phyloP scores from a whole-genome alignment of 371 early-diverging fungal species.

The Dichotomocladium elegans region DNA sequence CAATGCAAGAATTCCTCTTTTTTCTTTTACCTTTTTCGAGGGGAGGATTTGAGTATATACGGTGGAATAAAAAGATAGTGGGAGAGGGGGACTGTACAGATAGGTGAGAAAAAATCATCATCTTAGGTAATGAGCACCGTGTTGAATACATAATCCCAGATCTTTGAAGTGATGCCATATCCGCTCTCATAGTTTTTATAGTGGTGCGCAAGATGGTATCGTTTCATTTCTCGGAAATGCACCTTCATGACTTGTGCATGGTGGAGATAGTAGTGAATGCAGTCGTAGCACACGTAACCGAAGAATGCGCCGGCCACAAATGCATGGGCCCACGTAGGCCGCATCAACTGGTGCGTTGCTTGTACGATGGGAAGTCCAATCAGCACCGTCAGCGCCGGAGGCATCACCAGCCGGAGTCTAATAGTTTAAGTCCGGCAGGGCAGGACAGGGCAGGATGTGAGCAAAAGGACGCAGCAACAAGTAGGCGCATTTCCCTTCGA shows the following conservation, averaged over 20 bases:
- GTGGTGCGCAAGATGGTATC: conserved; percentile 94
- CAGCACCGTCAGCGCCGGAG: conserved; percentile 79
- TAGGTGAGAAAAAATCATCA: no score
- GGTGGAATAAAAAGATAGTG: no score
- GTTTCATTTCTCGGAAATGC: conserved; percentile 82
- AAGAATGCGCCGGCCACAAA: conserved; percentile 71
- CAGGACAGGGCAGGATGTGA: conserved; percentile 80
- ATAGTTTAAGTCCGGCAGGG: conserved; percentile 61
- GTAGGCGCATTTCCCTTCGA: conserved; percentile 67
- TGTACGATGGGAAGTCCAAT: conserved; percentile 62
- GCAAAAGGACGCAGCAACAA: conserved; percentile 91
- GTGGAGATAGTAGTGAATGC: conserved; percentile 93
- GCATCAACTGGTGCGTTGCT: conserved; percentile 50
- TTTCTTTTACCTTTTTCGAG: no score
- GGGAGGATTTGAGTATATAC: no score
- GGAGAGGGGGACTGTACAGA: not conserved
- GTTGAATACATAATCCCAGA: conserved; percentile 88
- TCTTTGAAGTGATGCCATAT: conserved; percentile 90
- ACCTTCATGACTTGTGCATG: conserved; percentile 74
- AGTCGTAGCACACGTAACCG: conserved; percentile 89
- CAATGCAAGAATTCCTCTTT: not conserved
- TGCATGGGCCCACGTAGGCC: conserved; percentile 49
- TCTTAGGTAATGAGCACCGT: conserved; percentile 35
- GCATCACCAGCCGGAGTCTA: conserved; percentile 93
- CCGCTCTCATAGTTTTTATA: conserved; percentile 85